Percentiles rank a stretch among this genome's conserved stretches.
These are phyloP conservation scores for Mycena floridula DNA, from an alignment of 768 basidiomycete species.

Conservation along the genomic window DNA sequence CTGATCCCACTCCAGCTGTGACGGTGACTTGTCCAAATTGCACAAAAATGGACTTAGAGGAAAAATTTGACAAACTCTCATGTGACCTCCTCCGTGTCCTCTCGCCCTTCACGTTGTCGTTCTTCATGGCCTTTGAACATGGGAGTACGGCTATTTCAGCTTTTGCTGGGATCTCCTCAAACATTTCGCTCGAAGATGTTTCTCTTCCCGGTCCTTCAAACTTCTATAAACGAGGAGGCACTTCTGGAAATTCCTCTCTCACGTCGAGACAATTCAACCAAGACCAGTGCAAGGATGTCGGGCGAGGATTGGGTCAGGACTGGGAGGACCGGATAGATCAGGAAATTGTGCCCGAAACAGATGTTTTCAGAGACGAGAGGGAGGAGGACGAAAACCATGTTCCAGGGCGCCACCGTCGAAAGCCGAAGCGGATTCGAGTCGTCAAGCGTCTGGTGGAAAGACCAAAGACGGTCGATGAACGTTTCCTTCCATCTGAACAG, in stretches of 20 bases:
- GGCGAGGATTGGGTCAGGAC: constrained; percentile 75
- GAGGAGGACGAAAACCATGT: constrained; percentile 52
- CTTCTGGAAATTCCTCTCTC: constrained; percentile 57
- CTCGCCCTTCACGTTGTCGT: too few species aligned
- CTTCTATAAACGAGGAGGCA: constrained; percentile 70
- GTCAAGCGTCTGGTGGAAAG: constrained; percentile 69
- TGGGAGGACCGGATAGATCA: constrained; percentile 86
- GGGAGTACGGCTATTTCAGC: constrained; percentile 74
- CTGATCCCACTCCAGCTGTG: too few species aligned
- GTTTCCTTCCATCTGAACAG: constrained; percentile 80
- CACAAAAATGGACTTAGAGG: too few species aligned
- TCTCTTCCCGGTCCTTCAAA: constrained; percentile 56
- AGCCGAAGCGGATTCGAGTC: constrained; percentile 53
- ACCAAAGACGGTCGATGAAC: constrained; percentile 80
- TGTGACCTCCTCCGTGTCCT: too few species aligned
- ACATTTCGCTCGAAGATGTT: constrained; percentile 63
- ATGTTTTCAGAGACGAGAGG: constrained; percentile 29
- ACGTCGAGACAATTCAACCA: constrained; percentile 70
- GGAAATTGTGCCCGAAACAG: constrained; percentile 62
- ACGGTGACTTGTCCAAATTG: too few species aligned
- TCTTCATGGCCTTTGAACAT: too few species aligned
- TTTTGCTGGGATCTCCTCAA: constrained; percentile 72
- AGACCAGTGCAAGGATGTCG: constrained; percentile 72
- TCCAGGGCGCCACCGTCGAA: constrained; percentile 42
- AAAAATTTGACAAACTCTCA: too few species aligned